These are phyloP conservation scores for Neolentinus lepideus DNA, from an alignment of 1,284 basidiomycete species.

Conservation along the genomic window DNA sequence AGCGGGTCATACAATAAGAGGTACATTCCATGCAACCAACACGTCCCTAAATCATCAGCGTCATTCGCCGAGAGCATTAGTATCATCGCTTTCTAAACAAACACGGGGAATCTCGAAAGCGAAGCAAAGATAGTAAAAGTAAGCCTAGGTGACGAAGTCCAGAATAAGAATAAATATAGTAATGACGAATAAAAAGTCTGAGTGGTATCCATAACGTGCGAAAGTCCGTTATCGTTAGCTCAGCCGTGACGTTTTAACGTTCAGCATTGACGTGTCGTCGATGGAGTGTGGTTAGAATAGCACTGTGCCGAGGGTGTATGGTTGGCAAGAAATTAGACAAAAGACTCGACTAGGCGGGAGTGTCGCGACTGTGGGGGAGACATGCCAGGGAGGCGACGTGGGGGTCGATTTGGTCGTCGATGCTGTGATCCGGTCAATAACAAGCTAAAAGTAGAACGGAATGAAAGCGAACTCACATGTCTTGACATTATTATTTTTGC, in stretches of 20 bases:
- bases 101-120: neutral
- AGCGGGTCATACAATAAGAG: neutral
- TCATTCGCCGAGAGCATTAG: neutral
- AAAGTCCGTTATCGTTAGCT: no score
- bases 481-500: neutral
- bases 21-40: neutral
- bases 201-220: no score
- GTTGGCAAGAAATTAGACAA: neutral
- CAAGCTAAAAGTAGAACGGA: neutral
- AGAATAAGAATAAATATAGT: neutral
- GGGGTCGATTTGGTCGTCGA: neutral
- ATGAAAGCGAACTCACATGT: neutral
- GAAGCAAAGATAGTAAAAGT: neutral
- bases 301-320: neutral
- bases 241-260: no score
- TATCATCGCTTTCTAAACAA: neutral
- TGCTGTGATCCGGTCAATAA: neutral
- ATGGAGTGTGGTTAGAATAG: neutral
- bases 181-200: neutral
- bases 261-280: no score
- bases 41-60: neutral
- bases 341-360: slow-evolving; percentile 1
- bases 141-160: neutral
- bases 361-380: neutral
- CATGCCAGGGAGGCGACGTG: neutral